A percentile compares a stretch with the other conserved stretches of the same genome.
Conservation (phyloP, 2,329 filamentous ascomycete species). For the Simplicillium sp. region DNA sequence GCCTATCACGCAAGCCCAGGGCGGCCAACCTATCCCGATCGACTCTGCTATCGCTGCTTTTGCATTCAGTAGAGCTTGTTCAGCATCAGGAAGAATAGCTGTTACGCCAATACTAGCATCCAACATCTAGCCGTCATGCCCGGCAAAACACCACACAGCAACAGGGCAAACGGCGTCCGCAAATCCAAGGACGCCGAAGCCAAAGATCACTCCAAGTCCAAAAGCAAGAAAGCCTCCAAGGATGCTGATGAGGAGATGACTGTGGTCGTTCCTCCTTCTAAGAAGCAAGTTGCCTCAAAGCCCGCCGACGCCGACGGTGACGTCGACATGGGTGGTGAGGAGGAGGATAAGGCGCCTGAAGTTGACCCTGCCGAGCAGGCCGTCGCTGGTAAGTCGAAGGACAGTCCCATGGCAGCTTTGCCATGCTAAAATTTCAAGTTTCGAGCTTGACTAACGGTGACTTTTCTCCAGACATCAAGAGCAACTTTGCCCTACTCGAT, state of each 20-base stretch:
- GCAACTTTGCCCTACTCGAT: constrained; percentile 85
- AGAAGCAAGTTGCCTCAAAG: constrained; percentile 50
- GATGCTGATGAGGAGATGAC: constrained; percentile 74
- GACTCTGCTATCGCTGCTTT: no score
- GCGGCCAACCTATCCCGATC: no score
- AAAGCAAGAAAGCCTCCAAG: constrained; percentile 53
- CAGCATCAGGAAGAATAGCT: no score
- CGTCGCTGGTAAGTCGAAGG: constrained; percentile 44
- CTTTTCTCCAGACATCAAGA: constrained; percentile 70
- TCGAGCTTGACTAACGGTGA: constrained; percentile 1
- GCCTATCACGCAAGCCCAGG: no score
- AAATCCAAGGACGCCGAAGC: constrained; percentile 59
- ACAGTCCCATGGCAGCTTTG: neutral
- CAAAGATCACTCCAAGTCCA: constrained; percentile 58
- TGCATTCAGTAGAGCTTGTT: no score
- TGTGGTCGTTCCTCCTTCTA: constrained; percentile 67
- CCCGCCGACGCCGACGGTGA: constrained; percentile 58
- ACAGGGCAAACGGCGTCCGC: constrained; percentile 60
- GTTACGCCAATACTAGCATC: no score
- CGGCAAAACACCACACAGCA: constrained; percentile 65
- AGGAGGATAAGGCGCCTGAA: constrained; percentile 42
- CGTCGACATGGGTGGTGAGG: constrained; percentile 58
- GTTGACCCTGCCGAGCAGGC: constrained; percentile 52
- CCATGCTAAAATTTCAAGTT: neutral
- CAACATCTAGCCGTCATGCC: constrained; percentile 42